These are phyloP conservation scores for Hymenoscyphus scutula DNA, from an alignment of 2,329 filamentous ascomycete genomes.

Conservation along the genomic window DNA sequence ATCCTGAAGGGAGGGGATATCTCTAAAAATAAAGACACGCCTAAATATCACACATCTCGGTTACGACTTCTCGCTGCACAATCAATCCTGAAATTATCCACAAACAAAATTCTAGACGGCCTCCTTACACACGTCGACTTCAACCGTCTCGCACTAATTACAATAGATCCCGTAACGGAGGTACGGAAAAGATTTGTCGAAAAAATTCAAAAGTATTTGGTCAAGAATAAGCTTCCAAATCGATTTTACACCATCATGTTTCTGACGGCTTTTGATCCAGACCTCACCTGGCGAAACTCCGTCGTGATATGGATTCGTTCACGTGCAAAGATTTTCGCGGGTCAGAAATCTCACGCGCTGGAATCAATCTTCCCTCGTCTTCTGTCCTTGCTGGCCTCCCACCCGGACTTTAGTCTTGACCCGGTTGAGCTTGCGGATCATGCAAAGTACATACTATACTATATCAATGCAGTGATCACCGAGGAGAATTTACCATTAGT, in stretches of 20 bases:
- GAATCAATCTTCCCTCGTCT: constrained; percentile 80
- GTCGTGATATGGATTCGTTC: constrained; percentile 89
- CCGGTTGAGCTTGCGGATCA: constrained; percentile 74
- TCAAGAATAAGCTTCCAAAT: constrained; percentile 63
- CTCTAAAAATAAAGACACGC: constrained; percentile 71
- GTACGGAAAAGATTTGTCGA: constrained; percentile 78
- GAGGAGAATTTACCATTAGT: constrained; percentile 86
- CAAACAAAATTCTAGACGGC: constrained; percentile 71
- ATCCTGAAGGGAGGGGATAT: constrained; percentile 76
- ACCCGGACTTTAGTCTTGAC: constrained; percentile 77
- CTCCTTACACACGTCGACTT: constrained; percentile 72
- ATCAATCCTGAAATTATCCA: constrained; percentile 79
- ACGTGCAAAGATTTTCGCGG: constrained; percentile 64
- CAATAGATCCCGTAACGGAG: constrained; percentile 71
- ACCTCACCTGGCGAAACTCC: constrained; percentile 66
- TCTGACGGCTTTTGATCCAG: constrained; percentile 86
- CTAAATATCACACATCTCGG: constrained; percentile 73
- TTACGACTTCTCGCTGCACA: constrained; percentile 80
- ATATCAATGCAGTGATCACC: constrained; percentile 76
- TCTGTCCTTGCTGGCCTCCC: constrained; percentile 85
- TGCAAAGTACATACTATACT: constrained; percentile 86
- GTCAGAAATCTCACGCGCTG: constrained; percentile 62
- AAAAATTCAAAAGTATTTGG: constrained; percentile 88
- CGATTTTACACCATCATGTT: constrained; percentile 91
- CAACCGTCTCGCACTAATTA: constrained; percentile 74